Evolutionary conservation across 164 flowering plant species (phyloP), one percentile per base, ranked within the genome.

Genomic region (Berberis thunbergii): DNA sequence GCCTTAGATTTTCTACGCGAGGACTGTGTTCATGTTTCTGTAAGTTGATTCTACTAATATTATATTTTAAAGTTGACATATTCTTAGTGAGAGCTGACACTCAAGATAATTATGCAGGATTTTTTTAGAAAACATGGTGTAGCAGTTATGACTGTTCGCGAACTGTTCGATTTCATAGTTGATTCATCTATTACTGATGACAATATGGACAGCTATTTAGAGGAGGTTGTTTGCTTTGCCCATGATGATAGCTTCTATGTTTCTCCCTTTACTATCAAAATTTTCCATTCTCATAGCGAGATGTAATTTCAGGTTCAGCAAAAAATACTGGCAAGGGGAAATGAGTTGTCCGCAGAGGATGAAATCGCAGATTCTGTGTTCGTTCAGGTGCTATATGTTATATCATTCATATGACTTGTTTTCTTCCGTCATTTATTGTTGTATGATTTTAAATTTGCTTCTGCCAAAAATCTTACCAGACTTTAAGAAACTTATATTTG

Each of bases 331-430:
- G 87, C 82, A 7, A 83, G 97, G 70, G 95, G 84, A 56, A 73
- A 78, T 54, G 67, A 49, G 69, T 67, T 79, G 41, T 81, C 88
- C n/a, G 67, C 78, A 38, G 97, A 94, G 74, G 99, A 91, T 69
- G 90, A 91, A 80, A 84, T 91, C 72, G 97, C 91, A 26, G 99
- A 94, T 63, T 70, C 88, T 62, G 99, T 94, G 26, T 94, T 89
- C 72, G 74, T 80, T 50, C 93, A 94, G 96, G 99, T 85, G 72
- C 7, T 56, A 6, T 48, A 6, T 4, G 10, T 48, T 48, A 2
- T 48, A 1, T 48, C 50, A 7, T 48, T 48, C 2, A 6, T 4
- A 6, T 48, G 2, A 1, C 10, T 48, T 48, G 2, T 48, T 48
- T 48, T 48, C 9, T 48, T 7, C 7, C 10, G 10, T 4, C 10